Evolutionary conservation across 768 basidiomycete genomes (phyloP), one percentile per base, ranked within the genome.

Genomic region (Galerina sulciceps): DNA sequence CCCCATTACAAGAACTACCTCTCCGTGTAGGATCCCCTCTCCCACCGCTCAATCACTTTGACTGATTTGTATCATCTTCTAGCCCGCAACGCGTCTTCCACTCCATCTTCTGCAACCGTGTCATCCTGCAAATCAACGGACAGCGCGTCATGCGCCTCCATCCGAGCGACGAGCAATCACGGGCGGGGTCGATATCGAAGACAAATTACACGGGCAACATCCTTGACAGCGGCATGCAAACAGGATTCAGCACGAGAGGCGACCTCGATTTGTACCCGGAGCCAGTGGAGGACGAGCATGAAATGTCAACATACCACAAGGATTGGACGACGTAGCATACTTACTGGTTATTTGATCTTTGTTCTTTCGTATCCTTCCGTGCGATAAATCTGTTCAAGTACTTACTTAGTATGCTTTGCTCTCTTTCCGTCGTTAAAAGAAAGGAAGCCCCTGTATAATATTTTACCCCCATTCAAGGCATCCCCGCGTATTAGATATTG

Each of bases 81-180:
- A 72, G 71, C 4, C 65, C 65, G 1, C 69, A 69, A 59, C 66
- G 69, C 10, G 68, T 67, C 10, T 59, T 72, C 38, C 72, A 73
- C 60, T 67, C 68, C 2, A 63, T 73, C 10, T 60, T 71, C 55
- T 72, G 67, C 67, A 71, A 66, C 42, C 68, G 71, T 11, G 67
- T 73, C 22, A 62, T 73, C 23, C 66, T 73, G 10, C 63, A 64
- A 20, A 71, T 73, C 15, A 55, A 62, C 15, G 34, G 57, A 5
- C 57, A 60, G 18, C 66, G 63, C 14, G 36, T 41, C 0, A 36
- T 14, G 15, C 34, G 31, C 14, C 31, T 35, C 1, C 13, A n/a
- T 26, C 34, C 50, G 20, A 17, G 46, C 9, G 42, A 38, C 6
- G 34, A 26, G 5, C 22, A 22, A 11, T 46, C 49, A 34, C 52